phyloP scores from a whole-genome alignment of 495 filamentous ascomycete species.

The Platismatia glauca region DNA sequence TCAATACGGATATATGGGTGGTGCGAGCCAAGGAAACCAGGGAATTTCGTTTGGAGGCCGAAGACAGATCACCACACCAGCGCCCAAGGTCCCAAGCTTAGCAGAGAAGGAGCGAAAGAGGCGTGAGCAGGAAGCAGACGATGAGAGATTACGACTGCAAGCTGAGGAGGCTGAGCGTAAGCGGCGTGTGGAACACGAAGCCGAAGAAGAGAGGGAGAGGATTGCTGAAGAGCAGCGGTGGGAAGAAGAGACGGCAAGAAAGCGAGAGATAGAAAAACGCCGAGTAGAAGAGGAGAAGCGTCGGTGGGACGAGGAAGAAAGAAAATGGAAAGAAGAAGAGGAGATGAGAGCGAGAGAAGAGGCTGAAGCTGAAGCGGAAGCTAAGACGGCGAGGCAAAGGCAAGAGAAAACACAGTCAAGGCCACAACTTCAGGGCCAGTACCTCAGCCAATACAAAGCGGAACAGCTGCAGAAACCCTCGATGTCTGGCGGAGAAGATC shows the following conservation, averaged over 20 bases:
- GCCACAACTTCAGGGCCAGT: slow-evolving; percentile 61
- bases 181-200: slow-evolving; percentile 52
- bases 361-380: slow-evolving; percentile 57
- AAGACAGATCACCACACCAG: slow-evolving; percentile 81
- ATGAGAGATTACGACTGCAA: slow-evolving; percentile 51
- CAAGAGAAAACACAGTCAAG: slow-evolving; percentile 53
- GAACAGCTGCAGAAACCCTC: slow-evolving; percentile 27
- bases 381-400: slow-evolving; percentile 56
- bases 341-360: slow-evolving; percentile 66
- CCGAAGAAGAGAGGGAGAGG: slow-evolving; percentile 59
- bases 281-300: slow-evolving; percentile 67
- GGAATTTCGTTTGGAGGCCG: slow-evolving; percentile 86
- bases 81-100: slow-evolving; percentile 67
- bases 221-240: slow-evolving; percentile 66
- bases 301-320: slow-evolving; percentile 78
- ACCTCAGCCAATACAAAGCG: slow-evolving; percentile 75
- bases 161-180: slow-evolving; percentile 58
- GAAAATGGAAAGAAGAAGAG: slow-evolving; percentile 73
- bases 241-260: slow-evolving; percentile 65
- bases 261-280: slow-evolving; percentile 59
- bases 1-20: slow-evolving; percentile 98
- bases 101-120: slow-evolving; percentile 56
- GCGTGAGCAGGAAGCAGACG: slow-evolving; percentile 45
- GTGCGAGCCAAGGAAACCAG: slow-evolving; percentile 90
- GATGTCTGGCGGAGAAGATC: slow-evolving; percentile 22